Evolutionary conservation across 257 asterid genomes (phyloP).

Genomic region (Lantana camara): DNA sequence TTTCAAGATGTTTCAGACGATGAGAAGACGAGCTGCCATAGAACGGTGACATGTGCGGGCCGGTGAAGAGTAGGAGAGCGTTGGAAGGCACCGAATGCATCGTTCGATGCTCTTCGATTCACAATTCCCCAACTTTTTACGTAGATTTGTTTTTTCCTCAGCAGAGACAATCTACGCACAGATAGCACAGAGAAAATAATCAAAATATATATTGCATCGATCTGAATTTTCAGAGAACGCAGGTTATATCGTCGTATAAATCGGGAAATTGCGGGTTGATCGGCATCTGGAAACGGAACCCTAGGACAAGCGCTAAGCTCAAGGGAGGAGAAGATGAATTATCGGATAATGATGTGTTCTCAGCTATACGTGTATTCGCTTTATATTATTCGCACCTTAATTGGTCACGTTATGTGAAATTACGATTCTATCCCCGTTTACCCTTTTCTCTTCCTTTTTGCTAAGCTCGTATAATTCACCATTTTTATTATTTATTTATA

Average conservation of each 20-base stretch:
- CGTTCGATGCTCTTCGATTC: conserved; percentile 81
- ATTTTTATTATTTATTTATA: too few species aligned
- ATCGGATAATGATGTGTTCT: conserved; percentile 11
- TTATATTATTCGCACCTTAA: neutral
- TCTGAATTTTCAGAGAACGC: neutral
- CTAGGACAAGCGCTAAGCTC: conserved; percentile 39
- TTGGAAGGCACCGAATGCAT: conserved; percentile 92
- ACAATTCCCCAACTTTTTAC: conserved; percentile 32
- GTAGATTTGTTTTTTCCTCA: neutral
- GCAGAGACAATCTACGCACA: neutral
- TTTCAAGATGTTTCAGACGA: conserved; percentile 75
- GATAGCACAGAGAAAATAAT: neutral
- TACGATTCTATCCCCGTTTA: neutral
- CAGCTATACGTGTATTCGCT: conserved; percentile 1
- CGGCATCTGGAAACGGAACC: conserved; percentile 39
- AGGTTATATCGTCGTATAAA: conserved; percentile 21
- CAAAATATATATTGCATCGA: neutral
- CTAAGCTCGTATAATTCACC: too few species aligned
- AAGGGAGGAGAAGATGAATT: conserved; percentile 24
- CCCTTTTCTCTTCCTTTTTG: too few species aligned
- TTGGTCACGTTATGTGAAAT: neutral
- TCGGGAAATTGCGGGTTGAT: conserved; percentile 24
- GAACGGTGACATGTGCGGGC: conserved; percentile 45
- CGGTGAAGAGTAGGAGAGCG: conserved; percentile 34
- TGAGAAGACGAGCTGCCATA: conserved; percentile 61